Percentiles rank a stretch among this genome's conserved stretches.
Conservation (phyloP, 805 yeast species). For the Candida patagonica region DNA sequence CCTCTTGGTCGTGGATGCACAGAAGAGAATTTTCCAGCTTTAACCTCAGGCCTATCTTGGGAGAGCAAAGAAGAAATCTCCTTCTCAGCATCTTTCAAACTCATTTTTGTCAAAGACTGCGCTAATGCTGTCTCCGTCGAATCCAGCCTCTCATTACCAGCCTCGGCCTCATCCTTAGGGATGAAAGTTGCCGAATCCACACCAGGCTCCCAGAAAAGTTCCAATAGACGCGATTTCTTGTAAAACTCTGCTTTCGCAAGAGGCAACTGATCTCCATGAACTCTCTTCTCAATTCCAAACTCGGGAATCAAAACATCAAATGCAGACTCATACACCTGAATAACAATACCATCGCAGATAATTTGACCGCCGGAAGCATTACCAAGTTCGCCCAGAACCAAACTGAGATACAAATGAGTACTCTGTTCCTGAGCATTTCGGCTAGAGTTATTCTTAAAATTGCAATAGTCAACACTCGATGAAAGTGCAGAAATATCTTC, state of each 20-base stretch:
- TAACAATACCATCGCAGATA: constrained; percentile 73
- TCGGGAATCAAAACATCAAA: constrained; percentile 90
- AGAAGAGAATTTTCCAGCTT: constrained; percentile 15
- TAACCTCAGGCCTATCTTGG: too few species aligned
- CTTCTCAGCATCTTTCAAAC: constrained; percentile 2
- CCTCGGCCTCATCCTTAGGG: constrained; percentile 67
- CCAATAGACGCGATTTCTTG: constrained; percentile 54
- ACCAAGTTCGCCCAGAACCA: constrained; percentile 68
- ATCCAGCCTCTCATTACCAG: constrained; percentile 37
- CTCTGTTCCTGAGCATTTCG: constrained; percentile 91
- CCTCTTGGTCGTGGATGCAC: constrained; percentile 7
- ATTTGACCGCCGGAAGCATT: constrained; percentile 67
- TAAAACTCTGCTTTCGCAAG: constrained; percentile 87
- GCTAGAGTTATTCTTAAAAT: constrained; percentile 92
- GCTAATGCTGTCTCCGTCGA: constrained; percentile 61
- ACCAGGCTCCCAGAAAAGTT: constrained; percentile 88
- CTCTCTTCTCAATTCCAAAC: constrained; percentile 90
- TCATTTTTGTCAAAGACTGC: constrained; percentile 26
- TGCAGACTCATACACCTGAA: constrained; percentile 92
- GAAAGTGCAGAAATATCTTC: constrained; percentile 49
- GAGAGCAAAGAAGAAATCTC: constrained; percentile 19
- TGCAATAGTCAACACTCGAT: constrained; percentile 84
- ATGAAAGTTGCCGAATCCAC: constrained; percentile 83
- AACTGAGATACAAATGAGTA: constrained; percentile 74
- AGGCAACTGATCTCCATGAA: constrained; percentile 95